Evolutionary conservation across 257 asterid species (phyloP), one percentile per base, ranked within the genome.

Genomic region (Solanum acaule): DNA sequence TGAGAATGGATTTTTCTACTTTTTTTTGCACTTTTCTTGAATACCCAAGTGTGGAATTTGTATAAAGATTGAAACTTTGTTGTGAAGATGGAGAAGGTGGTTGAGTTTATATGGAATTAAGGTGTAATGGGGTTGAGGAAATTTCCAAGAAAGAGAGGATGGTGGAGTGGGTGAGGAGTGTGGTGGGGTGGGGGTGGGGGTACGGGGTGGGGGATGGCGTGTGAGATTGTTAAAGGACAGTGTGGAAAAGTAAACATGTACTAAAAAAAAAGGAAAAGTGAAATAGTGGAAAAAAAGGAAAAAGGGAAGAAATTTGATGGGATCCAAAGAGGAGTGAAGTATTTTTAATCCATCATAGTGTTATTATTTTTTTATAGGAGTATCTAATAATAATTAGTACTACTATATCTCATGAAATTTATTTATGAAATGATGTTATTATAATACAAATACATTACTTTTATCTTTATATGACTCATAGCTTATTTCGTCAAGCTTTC

Each of bases 171-270:
- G 88, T 78, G 5, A n/a, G 91, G 88, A 93, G 90, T 92, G 23
- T 49, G 3, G 90, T 91, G 76, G 46, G 1, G 49, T 40, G 42
- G 10, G 38, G 2, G 44, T 0, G 91, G 89, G 65, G 15, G 4
- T 88, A 0, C 90, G 89, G 65, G 87, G 87, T 6, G 13, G 76
- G 63, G 72, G 78, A 86, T 90, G 71, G 94, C 98, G 98, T 95
- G 98, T 93, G 29, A 90, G 91, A 83, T 92, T 93, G 95, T 91
- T 92, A 93, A 93, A 89, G 92, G 83, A n/a, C 92, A 68, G 92
- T 67, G 90, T 88, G 88, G 89, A 89, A 89, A 89, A 71, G 77
- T 73, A 83, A 88, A 71, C 83, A 75, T 35, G 49, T 5, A 75
- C 18, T 10, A 3, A 10, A 7, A 9, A 72, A 72, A 73, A 33